phyloP scores from a whole-genome alignment of 2,329 filamentous ascomycete genomes.

The Periconia sp. region DNA sequence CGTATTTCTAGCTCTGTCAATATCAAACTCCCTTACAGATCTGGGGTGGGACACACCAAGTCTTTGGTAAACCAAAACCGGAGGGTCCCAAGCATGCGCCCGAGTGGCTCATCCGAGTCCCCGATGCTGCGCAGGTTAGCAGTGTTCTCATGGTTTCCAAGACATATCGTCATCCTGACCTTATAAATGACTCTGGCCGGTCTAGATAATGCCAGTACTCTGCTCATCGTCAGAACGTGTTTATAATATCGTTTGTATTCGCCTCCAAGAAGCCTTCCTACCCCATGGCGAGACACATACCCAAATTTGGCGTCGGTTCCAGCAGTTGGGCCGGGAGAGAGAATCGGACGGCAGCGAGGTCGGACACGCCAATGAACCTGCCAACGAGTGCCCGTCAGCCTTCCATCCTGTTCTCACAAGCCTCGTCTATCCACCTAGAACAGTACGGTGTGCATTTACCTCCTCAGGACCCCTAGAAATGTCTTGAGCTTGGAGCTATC shows the following conservation, averaged over 20 bases:
- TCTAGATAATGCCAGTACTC: slow-evolving; percentile 99
- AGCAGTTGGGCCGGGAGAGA: slow-evolving; percentile 93
- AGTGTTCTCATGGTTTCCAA: slow-evolving; percentile 2
- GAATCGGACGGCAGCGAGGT: slow-evolving; percentile 95
- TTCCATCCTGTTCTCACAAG: slow-evolving; percentile 4
- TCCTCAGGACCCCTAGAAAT: slow-evolving; percentile 85
- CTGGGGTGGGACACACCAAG: slow-evolving; percentile 59
- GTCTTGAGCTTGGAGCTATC: slow-evolving; percentile 89
- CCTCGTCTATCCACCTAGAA: background rate
- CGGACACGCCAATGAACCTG: slow-evolving; percentile 94
- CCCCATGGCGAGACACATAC: slow-evolving; percentile 49
- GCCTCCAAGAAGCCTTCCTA: background rate
- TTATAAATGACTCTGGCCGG: slow-evolving; percentile 85
- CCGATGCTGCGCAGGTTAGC: slow-evolving; percentile 67
- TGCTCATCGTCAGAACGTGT: slow-evolving; percentile 41
- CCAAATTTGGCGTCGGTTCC: slow-evolving; percentile 92
- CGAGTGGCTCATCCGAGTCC: slow-evolving; percentile 87
- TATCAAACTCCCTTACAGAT: background rate
- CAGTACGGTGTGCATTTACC: slow-evolving; percentile 61
- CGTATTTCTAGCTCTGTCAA: slow-evolving; percentile 74
- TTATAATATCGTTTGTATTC: background rate
- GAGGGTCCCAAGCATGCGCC: slow-evolving; percentile 92
- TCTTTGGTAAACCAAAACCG: slow-evolving; percentile 99
- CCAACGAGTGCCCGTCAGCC: slow-evolving; percentile 11
- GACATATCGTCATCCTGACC: slow-evolving; percentile 54